Percentiles rank a stretch among this genome's conserved stretches.
Conservation (phyloP, 805 yeast species). For the Soucietia sequanensis region DNA sequence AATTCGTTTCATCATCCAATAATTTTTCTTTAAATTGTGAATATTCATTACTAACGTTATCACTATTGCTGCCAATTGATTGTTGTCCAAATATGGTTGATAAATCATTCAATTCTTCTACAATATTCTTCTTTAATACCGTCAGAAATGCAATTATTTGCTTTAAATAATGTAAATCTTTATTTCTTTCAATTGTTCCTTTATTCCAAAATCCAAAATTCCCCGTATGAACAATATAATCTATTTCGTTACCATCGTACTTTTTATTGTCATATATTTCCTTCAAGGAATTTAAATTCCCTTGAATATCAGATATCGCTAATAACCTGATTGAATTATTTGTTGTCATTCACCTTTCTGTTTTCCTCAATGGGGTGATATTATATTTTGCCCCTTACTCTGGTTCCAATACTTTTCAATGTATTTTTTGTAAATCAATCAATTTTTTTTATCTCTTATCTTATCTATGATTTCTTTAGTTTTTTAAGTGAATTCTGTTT, state of each 20-base stretch:
- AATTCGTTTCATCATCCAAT: constrained; percentile 1
- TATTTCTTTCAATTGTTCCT: constrained; percentile 50
- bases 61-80: constrained; percentile 1
- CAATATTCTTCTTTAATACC: constrained; percentile 46
- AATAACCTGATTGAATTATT: constrained; percentile 14
- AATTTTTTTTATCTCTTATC: too few relatives aligned
- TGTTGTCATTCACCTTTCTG: too few relatives aligned
- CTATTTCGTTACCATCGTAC: not conserved
- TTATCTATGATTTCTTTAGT: too few relatives aligned
- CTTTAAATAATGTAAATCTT: constrained; percentile 54
- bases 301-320: constrained; percentile 29
- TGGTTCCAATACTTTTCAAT: too few relatives aligned
- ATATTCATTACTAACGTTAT: constrained; percentile 1
- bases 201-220: constrained; percentile 74
- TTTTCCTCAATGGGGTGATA: too few relatives aligned
- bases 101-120: constrained; percentile 52
- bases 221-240: constrained; percentile 65
- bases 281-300: constrained; percentile 19
- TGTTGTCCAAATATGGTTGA: too few relatives aligned
- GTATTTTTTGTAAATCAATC: too few relatives aligned
- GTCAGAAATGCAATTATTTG: constrained; percentile 70
- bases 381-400: too few relatives aligned
- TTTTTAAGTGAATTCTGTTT: too few relatives aligned
- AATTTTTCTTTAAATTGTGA: constrained; percentile 9
- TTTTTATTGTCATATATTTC: constrained; percentile 11